Evolutionary conservation across 805 yeast species (phyloP).

Genomic region (Candida dendrica): DNA sequence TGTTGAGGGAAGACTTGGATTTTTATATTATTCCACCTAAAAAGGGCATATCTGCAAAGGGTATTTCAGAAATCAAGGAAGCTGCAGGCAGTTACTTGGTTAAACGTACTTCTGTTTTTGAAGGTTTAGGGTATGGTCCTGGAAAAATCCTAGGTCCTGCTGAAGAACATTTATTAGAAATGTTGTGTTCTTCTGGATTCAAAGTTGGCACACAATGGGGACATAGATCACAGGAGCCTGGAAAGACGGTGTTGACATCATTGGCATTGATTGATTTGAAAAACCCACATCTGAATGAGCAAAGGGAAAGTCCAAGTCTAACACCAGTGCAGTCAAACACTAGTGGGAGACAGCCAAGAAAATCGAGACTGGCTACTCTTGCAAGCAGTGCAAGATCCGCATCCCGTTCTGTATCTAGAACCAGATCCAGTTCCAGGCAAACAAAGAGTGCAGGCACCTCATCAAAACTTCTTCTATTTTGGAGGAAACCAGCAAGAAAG

Average conservation of each 20-base stretch:
- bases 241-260: constrained; percentile 80
- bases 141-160: constrained; percentile 70
- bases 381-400: constrained; percentile 54
- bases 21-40: constrained; percentile 83
- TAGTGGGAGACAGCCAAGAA: constrained; percentile 31
- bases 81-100: constrained; percentile 66
- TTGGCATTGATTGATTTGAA: constrained; percentile 62
- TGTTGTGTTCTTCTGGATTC: constrained; percentile 90
- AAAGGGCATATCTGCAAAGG: constrained; percentile 44
- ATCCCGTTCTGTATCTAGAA: constrained; percentile 49
- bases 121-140: constrained; percentile 63
- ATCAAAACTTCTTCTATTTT: constrained; percentile 74
- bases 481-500: constrained; percentile 97
- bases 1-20: constrained; percentile 88
- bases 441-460: constrained; percentile 30
- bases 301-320: constrained; percentile 30
- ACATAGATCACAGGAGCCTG: constrained; percentile 78
- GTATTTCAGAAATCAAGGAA: constrained; percentile 61
- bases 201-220: constrained; percentile 71
- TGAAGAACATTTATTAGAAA: constrained; percentile 88
- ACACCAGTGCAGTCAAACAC: constrained; percentile 35
- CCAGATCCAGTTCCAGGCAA: constrained; percentile 31
- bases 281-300: constrained; percentile 16
- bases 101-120: constrained; percentile 55
- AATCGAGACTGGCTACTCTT: constrained; percentile 52